Evolutionary conservation across 2,329 filamentous ascomycete genomes (phyloP).

Genomic region (Aspergillus calidoustus): DNA sequence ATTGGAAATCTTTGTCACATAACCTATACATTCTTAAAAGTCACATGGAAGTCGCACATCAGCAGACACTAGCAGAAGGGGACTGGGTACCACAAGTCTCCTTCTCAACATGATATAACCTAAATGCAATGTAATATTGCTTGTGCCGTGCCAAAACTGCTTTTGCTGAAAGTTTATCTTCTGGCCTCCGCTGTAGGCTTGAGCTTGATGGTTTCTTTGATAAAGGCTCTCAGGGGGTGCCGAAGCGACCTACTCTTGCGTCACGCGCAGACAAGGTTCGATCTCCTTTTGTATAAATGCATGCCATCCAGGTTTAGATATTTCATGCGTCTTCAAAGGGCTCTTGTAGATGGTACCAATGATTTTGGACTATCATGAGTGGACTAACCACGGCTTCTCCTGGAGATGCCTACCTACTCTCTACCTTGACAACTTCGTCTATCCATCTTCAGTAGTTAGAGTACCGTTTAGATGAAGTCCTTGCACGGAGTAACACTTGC

Average conservation of each 20-base stretch:
- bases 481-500: neutral
- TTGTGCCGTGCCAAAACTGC: neutral
- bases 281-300: neutral
- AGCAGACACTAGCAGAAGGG: conserved; percentile 18
- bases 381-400: neutral
- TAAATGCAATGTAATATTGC: neutral
- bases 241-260: neutral
- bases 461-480: neutral
- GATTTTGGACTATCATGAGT: neutral
- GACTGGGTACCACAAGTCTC: conserved; percentile 3
- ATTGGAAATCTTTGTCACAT: conserved; percentile 23
- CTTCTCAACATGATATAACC: neutral
- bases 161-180: neutral
- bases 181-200: neutral
- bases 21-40: conserved; percentile 23
- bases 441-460: neutral
- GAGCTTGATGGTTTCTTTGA: neutral
- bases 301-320: neutral
- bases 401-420: neutral
- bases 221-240: neutral
- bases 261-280: neutral
- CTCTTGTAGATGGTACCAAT: neutral
- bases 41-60: conserved; percentile 20
- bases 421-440: neutral
- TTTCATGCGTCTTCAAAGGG: neutral